Evolutionary conservation across 441 rosid species (phyloP), one percentile per base, ranked within the genome.

Genomic region (Bruguiera hainesii): DNA sequence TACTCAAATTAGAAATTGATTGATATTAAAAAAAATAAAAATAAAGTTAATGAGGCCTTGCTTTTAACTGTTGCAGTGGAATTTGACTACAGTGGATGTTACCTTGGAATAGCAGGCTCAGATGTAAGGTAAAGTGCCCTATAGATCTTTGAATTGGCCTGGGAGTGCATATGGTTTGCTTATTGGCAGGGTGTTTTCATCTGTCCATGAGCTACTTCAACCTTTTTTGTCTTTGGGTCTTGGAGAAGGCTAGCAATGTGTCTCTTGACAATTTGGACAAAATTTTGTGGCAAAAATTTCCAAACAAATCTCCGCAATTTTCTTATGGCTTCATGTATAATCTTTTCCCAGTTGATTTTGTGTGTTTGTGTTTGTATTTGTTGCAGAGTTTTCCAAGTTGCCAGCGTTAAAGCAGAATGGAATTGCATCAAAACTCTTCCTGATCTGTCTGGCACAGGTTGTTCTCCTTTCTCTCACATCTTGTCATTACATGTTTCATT

Each of bases 371-470:
- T 57, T 56, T 64, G 69, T 46, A 46, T 53, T 66, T 72, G 52
- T 39, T 74, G 69, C 79, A 96, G 99, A 65, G 81, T 96, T 50
- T 91, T 82, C 80, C 98, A 96, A 82, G 95, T 88, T 42, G 98
- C 91, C 29, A 91, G 89, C 62, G 99, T 96, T 31, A 93, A 89
- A 81, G 85, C 96, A 55, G 99, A 96, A 3, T 96, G 99, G 99
- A 89, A 87, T 71, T 84, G 93, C 63, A 62, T 90, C 75, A 93
- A 85, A 82, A 84, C 91, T 15, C 84, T 93, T 64, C 98, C 97
- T 2, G 98, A 96, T 79, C 79, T 96, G 29, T 96, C 99, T 3
- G 98, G 99, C 77, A 85, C 98, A 83, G 99, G 99, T 96, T 69
- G 7, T 61, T 57, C 51, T 29, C 4, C 13, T 5, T 7, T 3